Conservation (phyloP, 768 basidiomycete species). For the Lyophyllum shimeji region DNA sequence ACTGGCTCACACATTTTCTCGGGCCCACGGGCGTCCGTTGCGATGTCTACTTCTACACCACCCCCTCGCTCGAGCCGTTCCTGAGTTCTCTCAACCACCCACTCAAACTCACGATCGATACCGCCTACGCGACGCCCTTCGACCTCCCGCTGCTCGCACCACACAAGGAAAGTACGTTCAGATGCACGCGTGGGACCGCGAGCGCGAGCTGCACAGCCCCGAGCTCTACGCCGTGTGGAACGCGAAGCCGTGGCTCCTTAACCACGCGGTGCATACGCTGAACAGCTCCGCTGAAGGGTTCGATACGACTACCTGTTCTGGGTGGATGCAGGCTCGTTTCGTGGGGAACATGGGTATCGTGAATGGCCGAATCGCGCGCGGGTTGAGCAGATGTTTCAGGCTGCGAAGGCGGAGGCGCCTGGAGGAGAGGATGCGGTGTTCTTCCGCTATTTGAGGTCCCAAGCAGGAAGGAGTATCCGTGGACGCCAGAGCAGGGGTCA, state of each 20-base stretch:
- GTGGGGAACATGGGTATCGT: constrained; percentile 38
- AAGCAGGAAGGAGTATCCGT: constrained; percentile 25
- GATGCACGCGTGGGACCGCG: constrained; percentile 47
- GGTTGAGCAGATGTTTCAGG: constrained; percentile 36
- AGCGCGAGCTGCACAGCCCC: constrained; percentile 39
- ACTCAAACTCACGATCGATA: constrained; percentile 4
- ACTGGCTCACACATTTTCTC: constrained; percentile 47
- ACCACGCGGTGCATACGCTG: no score
- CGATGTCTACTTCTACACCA: constrained; percentile 55
- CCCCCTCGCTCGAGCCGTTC: constrained; percentile 34
- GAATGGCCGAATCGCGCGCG: constrained; percentile 48
- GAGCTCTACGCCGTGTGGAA: constrained; percentile 59
- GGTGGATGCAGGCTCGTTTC: constrained; percentile 57
- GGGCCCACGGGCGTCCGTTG: constrained; percentile 33
- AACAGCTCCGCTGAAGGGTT: neutral
- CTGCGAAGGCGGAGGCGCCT: constrained; percentile 2
- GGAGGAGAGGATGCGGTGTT: constrained; percentile 43
- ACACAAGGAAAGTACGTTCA: constrained; percentile 32
- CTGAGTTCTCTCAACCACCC: constrained; percentile 21
- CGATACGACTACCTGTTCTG: constrained; percentile 58
- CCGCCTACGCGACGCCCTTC: constrained; percentile 42
- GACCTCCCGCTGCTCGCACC: constrained; percentile 43
- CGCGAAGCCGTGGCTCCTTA: constrained; percentile 35
- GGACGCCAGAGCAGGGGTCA: constrained; percentile 48
- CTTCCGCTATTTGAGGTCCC: constrained; percentile 41